Evolutionary conservation across 352 stramenopile genomes (phyloP).

Genomic region (Globisporangium acanthophoron): DNA sequence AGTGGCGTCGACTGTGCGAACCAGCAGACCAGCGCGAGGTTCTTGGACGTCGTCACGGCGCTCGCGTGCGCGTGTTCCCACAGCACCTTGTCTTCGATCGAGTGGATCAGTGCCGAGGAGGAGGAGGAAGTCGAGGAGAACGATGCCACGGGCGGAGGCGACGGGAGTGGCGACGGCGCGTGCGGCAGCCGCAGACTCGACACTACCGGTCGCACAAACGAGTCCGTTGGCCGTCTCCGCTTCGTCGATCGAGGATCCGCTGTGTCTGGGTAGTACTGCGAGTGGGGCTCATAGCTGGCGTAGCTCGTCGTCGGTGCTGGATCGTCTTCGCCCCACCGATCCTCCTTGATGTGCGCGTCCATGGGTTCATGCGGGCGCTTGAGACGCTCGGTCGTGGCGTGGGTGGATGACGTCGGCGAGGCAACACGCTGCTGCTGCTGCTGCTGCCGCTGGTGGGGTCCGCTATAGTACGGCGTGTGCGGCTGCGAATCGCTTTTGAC

Average conservation of each 20-base stretch:
- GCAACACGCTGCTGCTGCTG: background rate
- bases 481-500: slow-evolving; percentile 2
- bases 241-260: slow-evolving; percentile 5
- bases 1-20: slow-evolving; percentile 51
- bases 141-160: background rate
- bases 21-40: slow-evolving; percentile 44
- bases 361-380: slow-evolving; percentile 1
- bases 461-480: slow-evolving; percentile 2
- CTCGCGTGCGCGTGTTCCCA: slow-evolving; percentile 42
- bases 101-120: background rate
- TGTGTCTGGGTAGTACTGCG: background rate
- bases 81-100: slow-evolving; percentile 42
- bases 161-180: slow-evolving; percentile 4
- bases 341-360: background rate
- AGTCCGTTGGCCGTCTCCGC: slow-evolving; percentile 9
- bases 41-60: slow-evolving; percentile 45
- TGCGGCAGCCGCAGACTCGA: background rate
- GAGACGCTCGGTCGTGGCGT: background rate
- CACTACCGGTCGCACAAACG: slow-evolving; percentile 7
- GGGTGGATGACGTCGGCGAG: background rate
- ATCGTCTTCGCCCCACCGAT: slow-evolving; percentile 5
- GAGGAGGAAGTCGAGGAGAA: background rate
- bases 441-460: background rate
- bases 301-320: background rate
- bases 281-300: background rate